These are phyloP conservation scores for Colletotrichum plurivorum DNA, from an alignment of 2,329 filamentous ascomycete genomes.

Conservation along the genomic window DNA sequence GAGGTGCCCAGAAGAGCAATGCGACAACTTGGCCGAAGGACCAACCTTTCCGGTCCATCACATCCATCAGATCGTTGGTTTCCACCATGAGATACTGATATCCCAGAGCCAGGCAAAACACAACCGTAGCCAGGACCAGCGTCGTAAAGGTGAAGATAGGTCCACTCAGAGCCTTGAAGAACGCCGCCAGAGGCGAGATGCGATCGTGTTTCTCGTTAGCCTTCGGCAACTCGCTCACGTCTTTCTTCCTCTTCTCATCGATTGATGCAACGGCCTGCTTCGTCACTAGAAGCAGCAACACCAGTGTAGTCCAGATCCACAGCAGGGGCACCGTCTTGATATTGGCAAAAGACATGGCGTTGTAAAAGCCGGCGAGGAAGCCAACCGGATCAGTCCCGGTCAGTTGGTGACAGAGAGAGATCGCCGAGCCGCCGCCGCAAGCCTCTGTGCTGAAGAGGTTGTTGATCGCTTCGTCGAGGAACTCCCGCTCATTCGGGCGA, in stretches of 20 bases:
- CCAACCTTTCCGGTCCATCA: constrained; percentile 4
- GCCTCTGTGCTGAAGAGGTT: constrained; percentile 1
- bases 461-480: constrained; percentile 4
- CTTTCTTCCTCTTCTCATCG: background rate
- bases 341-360: constrained; percentile 1
- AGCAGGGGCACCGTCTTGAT: background rate
- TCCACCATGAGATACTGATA: constrained; percentile 5
- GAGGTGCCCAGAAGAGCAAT: constrained; percentile 13
- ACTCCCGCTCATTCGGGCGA: background rate
- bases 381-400: constrained; percentile 2
- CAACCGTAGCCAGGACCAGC: background rate
- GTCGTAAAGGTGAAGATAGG: background rate
- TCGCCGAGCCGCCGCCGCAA: constrained; percentile 1
- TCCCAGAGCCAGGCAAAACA: background rate
- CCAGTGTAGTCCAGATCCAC: constrained; percentile 4
- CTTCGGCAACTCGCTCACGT: background rate
- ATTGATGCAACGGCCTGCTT: background rate
- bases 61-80: constrained; percentile 2
- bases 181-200: background rate
- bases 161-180: background rate
- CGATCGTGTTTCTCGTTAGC: background rate
- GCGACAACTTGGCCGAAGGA: constrained; percentile 9
- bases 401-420: constrained; percentile 3
- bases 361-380: constrained; percentile 4
- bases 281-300: background rate